phyloP scores from a whole-genome alignment of 768 basidiomycete species.

The Tulasnella sp. region DNA sequence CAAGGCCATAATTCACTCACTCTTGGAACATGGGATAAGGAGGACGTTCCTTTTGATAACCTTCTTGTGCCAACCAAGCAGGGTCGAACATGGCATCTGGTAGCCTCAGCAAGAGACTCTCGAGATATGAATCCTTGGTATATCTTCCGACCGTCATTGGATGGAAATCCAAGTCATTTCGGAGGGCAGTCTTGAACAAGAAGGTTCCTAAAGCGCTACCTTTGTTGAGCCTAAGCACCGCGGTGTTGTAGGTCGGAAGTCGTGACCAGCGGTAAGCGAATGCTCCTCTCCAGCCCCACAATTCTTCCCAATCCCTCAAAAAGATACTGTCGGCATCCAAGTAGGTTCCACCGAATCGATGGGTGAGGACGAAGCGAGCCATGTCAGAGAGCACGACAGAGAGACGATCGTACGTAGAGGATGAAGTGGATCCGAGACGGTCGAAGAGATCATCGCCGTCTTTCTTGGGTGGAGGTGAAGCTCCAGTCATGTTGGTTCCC shows the following conservation, averaged over 20 bases:
- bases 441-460: slow-evolving; percentile 47
- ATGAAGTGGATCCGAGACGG: slow-evolving; percentile 79
- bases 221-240: slow-evolving; percentile 88
- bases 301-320: slow-evolving; percentile 94
- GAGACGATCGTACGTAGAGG: slow-evolving; percentile 75
- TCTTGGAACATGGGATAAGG: slow-evolving; percentile 88
- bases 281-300: slow-evolving; percentile 94
- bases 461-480: too few species aligned
- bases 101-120: slow-evolving; percentile 69
- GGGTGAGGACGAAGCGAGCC: slow-evolving; percentile 93
- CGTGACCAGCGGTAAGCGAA: slow-evolving; percentile 97
- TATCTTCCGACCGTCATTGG: slow-evolving; percentile 91
- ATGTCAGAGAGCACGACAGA: slow-evolving; percentile 93
- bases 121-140: slow-evolving; percentile 75
- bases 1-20: slow-evolving; percentile 30
- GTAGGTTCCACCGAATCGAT: slow-evolving; percentile 93
- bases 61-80: slow-evolving; percentile 91
- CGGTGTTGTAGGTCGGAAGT: slow-evolving; percentile 88
- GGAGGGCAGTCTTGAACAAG: slow-evolving; percentile 85
- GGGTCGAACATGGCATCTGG: slow-evolving; percentile 95
- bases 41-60: slow-evolving; percentile 81
- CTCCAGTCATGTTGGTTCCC: slow-evolving; percentile 11
- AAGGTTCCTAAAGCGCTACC: slow-evolving; percentile 84
- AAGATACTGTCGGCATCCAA: slow-evolving; percentile 95
- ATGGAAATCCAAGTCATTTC: slow-evolving; percentile 91